Evolutionary conservation across 2,329 filamentous ascomycete genomes (phyloP), one percentile per base, ranked within the genome.

Genomic region (Penicillium italicum): DNA sequence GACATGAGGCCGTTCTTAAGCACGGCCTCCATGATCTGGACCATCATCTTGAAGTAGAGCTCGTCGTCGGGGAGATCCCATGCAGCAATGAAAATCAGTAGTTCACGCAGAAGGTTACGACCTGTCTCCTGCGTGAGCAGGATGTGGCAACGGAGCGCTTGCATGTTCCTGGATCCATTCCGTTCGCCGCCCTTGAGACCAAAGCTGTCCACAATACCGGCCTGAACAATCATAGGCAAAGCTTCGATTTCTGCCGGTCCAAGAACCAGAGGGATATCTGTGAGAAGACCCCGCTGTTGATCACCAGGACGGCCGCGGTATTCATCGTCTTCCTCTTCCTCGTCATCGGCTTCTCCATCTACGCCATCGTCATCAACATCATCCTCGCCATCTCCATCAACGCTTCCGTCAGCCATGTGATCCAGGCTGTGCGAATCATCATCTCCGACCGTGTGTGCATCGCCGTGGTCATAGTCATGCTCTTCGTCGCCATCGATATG

Each of bases 231-330:
- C 92, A 97, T 96, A 53, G 96, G 93, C 50, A 97, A 77, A 6
- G 94, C 92, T 73, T 97, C 93, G 51, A 97, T 97, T 74, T 97
- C 93, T 53, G 91, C 92, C 0, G 93, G 93, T 41, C 95, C 92
- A 30, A 97, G 80, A 36, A 97, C 96, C 62, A 97, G 89, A 30
- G 93, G 93, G 12, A 97, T 91, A 71, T 97, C 93, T 0, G 93
- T 97, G 53, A 97, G 77, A 14, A 97, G 77, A 12, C 93, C 93
- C 18, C 90, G 88, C 68, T 81, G 77, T 58, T 81, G 77, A 60
- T 81, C 78, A 11, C 78, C 76, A 20, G 78, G 75, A 11, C 78
- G 74, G n/a, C 76, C 74, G 45, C 77, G 76, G 51, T 82, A 81
- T 53, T 80, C 75, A 44, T 81, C 79, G 31, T 81, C 77, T 12